These are phyloP conservation scores for Erodium texanum DNA, from an alignment of 441 rosid species.

Conservation along the genomic window DNA sequence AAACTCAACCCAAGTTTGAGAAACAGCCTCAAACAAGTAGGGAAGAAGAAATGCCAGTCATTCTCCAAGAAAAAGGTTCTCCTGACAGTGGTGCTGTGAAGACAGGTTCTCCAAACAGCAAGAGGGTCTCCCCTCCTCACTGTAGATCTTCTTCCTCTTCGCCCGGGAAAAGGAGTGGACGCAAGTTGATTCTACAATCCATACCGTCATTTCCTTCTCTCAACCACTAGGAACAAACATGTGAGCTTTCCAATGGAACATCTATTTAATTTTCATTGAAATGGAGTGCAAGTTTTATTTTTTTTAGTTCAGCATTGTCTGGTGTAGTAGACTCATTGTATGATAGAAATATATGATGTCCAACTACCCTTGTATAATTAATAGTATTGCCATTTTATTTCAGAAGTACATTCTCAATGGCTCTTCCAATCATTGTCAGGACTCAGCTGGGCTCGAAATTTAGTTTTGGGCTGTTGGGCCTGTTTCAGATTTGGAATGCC, in stretches of 20 bases:
- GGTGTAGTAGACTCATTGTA: neutral
- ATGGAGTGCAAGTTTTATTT: constrained; percentile 7
- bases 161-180: constrained; percentile 52
- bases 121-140: constrained; percentile 91
- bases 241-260: constrained; percentile 7
- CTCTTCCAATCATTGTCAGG: neutral
- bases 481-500: neutral
- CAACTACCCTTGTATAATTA: constrained; percentile 19
- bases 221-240: constrained; percentile 30
- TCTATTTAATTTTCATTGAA: neutral
- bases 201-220: constrained; percentile 78
- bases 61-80: constrained; percentile 39
- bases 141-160: constrained; percentile 44
- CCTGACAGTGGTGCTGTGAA: constrained; percentile 33
- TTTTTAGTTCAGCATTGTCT: neutral
- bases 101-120: constrained; percentile 79
- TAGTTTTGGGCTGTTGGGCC: neutral
- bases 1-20: constrained; percentile 39
- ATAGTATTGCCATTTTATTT: neutral
- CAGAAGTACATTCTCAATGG: neutral
- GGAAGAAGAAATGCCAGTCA: constrained; percentile 61
- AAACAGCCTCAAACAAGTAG: constrained; percentile 33
- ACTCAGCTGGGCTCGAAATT: too few species aligned
- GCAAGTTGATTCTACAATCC: constrained; percentile 83
- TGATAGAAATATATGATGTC: constrained; percentile 16